These are phyloP conservation scores for Calonectria hawksworthii DNA, from an alignment of 2,329 filamentous ascomycete species.

Conservation along the genomic window DNA sequence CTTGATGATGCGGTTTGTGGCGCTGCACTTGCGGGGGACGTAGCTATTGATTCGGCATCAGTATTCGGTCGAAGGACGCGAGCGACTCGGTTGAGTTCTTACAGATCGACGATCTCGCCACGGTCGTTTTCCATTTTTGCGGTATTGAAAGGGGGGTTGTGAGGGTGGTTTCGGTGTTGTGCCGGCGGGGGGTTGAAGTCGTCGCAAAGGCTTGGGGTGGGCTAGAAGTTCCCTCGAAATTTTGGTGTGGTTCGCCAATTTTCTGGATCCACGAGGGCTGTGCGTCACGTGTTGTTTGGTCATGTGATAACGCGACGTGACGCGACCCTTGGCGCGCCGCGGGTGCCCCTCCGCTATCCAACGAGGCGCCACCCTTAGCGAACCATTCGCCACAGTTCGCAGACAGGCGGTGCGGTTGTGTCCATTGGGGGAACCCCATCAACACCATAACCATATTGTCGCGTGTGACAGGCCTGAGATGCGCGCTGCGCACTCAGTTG, in stretches of 20 bases:
- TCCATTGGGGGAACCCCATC: slow-evolving; percentile 16
- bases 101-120: slow-evolving; percentile 99
- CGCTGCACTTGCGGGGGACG: slow-evolving; percentile 98
- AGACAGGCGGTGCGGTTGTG: neutral
- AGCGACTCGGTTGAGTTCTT: slow-evolving; percentile 59
- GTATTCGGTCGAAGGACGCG: slow-evolving; percentile 36
- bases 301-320: slow-evolving; percentile 54
- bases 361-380: slow-evolving; percentile 15
- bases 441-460: slow-evolving; percentile 47
- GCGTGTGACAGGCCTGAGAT: slow-evolving; percentile 51
- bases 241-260: slow-evolving; percentile 54
- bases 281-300: slow-evolving; percentile 49
- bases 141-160: slow-evolving; percentile 48
- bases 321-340: slow-evolving; percentile 41
- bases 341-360: neutral
- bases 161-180: slow-evolving; percentile 48
- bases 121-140: slow-evolving; percentile 99
- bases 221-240: slow-evolving; percentile 47
- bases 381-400: neutral
- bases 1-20: slow-evolving; percentile 99
- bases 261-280: slow-evolving; percentile 55
- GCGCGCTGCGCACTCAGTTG: slow-evolving; percentile 62
- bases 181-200: slow-evolving; percentile 48
- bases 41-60: slow-evolving; percentile 71
- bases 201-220: slow-evolving; percentile 49